Percentiles rank a stretch among this genome's conserved stretches.
These are phyloP conservation scores for Penicillium maclennaniae DNA, from an alignment of 495 filamentous ascomycete species.

Conservation along the genomic window DNA sequence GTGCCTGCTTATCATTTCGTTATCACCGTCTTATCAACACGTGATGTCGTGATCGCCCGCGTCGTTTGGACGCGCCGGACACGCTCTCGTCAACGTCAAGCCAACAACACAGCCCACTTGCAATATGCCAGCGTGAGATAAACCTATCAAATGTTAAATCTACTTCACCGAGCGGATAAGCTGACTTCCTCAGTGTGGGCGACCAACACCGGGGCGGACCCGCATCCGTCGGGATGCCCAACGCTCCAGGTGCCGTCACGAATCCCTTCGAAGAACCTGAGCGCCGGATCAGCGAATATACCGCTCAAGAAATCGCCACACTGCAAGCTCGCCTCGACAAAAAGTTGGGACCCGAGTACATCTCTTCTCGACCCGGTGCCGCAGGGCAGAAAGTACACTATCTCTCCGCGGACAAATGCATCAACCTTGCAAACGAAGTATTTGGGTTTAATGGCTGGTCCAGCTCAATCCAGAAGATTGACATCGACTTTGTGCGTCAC, in stretches of 20 bases:
- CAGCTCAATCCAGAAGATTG: conserved; percentile 78
- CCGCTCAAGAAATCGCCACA: conserved; percentile 84
- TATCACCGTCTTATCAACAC: conserved; percentile 37
- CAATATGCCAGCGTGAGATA: conserved; percentile 47
- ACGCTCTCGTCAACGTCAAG: conserved; percentile 11
- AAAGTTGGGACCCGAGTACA: conserved; percentile 94
- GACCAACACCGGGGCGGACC: conserved; percentile 64
- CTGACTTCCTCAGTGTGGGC: conserved; percentile 59
- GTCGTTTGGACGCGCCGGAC: conserved; percentile 29
- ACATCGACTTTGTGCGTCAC: conserved; percentile 77
- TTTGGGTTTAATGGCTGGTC: conserved; percentile 99
- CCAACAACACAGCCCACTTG: conserved; percentile 8
- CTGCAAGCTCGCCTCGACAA: conserved; percentile 82
- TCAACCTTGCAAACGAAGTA: conserved; percentile 93
- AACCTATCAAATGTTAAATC: neutral
- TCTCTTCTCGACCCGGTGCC: conserved; percentile 77
- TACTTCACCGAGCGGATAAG: conserved; percentile 1
- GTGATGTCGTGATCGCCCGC: conserved; percentile 40
- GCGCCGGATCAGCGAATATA: conserved; percentile 70
- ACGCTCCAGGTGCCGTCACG: conserved; percentile 25
- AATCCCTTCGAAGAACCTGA: conserved; percentile 78
- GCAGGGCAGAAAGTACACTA: conserved; percentile 85
- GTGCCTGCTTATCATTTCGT: conserved; percentile 12
- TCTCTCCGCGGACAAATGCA: conserved; percentile 87
- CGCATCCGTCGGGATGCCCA: conserved; percentile 38